Evolutionary conservation across 2,329 filamentous ascomycete species (phyloP), one percentile per base, ranked within the genome.

Genomic region (Aspergillus amoenus): DNA sequence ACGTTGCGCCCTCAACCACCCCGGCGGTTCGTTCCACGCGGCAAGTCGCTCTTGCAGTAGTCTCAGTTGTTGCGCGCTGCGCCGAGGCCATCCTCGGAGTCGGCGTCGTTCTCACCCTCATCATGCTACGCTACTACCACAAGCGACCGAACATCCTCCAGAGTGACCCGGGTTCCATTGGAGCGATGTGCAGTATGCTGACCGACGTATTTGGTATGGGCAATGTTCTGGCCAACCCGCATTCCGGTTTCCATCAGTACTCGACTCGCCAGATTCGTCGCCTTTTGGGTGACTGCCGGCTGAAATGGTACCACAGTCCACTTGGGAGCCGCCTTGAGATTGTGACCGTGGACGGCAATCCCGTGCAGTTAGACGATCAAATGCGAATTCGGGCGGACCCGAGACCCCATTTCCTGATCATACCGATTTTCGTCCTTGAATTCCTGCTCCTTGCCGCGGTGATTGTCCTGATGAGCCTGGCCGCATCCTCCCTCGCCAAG

Each of bases 101-200:
- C 9, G 64, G 65, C 12, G 59, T 55, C 1, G 21, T 69, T 6
- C 63, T 70, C n/a, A 55, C 63, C 1, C 12, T 72, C 1, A 62
- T 61, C 42, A 60, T 73, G 15, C 46, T 72, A 12, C 69, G 65
- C 15, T 59, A 67, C 40, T 72, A 72, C 50, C 64, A 64, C 9
- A 64, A 54, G 1, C 69, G 70, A 0, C 58, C 64, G 8, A 69
- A 70, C 17, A 70, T 72, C 22, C 64, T 73, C 1, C 63, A 70
- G 49, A 68, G 68, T 32, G 70, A 72, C 30, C 70, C 70, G 1
- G 66, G 68, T 6, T 72, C 70, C 6, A 71, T 73, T 30, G 67
- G 67, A 15, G 68, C 70, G 43, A 72, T 72, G 69, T 73, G 70
- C 41, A 72, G 69, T 59, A 70, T 73, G 45, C 60, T 68, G 2